Conservation (phyloP, 1,284 basidiomycete species). For the Microbotryum saponariae region DNA sequence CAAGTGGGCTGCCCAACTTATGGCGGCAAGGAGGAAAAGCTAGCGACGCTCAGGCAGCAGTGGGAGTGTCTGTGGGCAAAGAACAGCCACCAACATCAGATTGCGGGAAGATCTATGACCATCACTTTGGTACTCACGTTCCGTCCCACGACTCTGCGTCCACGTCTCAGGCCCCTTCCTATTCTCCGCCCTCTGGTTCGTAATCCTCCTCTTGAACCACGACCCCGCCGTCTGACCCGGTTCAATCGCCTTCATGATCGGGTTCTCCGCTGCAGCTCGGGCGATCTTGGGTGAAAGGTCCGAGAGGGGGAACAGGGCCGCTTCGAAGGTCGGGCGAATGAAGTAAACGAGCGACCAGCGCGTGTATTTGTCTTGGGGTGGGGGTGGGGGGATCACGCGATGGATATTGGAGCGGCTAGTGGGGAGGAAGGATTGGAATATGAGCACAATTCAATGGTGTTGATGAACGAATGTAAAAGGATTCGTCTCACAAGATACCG, state of each 20-base stretch:
- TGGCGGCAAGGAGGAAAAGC: too few relatives aligned
- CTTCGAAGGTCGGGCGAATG: slow-evolving; percentile 12
- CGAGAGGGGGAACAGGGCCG: slow-evolving; percentile 8
- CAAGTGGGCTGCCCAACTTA: too few relatives aligned
- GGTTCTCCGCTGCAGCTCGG: slow-evolving; percentile 14
- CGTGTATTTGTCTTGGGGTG: slow-evolving; percentile 15
- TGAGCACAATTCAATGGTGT: neutral
- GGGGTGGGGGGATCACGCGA: slow-evolving; percentile 44
- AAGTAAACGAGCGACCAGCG: slow-evolving; percentile 31
- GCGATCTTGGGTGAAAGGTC: slow-evolving; percentile 14
- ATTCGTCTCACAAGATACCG: slow-evolving; percentile 31
- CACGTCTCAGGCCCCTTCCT: slow-evolving; percentile 27
- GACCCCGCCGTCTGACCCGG: slow-evolving; percentile 17
- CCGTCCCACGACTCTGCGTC: slow-evolving; percentile 25
- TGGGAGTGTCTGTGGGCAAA: slow-evolving; percentile 14
- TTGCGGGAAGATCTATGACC: neutral
- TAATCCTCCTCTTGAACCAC: slow-evolving; percentile 26
- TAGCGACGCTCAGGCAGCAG: too few relatives aligned
- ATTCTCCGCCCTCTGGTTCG: slow-evolving; percentile 20
- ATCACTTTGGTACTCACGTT: slow-evolving; percentile 31
- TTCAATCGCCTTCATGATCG: slow-evolving; percentile 16
- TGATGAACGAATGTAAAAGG: too few relatives aligned
- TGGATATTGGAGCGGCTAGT: slow-evolving; percentile 50
- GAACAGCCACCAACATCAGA: slow-evolving; percentile 16
- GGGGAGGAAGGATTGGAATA: too few relatives aligned